Conservation (phyloP, 2,329 filamentous ascomycete genomes). For the Cephalotrichum gorgonifer region DNA sequence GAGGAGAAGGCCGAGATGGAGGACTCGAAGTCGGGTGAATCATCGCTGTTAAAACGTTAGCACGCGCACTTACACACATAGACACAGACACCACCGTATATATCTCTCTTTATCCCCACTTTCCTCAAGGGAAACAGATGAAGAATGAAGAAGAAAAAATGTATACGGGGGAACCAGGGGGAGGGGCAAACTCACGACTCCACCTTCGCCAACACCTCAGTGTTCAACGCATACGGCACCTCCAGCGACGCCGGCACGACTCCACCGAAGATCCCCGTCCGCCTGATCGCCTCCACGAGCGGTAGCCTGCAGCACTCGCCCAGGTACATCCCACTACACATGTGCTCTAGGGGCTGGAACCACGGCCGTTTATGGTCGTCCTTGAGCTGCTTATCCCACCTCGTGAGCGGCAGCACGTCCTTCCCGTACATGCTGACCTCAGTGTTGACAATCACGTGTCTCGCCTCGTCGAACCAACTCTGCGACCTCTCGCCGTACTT, state of each 20-base stretch:
- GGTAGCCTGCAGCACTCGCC: constrained; percentile 53
- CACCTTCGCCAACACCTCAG: constrained; percentile 47
- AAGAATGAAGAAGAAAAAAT: background rate
- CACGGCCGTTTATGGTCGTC: constrained; percentile 42
- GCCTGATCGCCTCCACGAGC: constrained; percentile 47
- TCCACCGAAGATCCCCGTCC: constrained; percentile 44
- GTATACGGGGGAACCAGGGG: background rate
- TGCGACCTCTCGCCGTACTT: constrained; percentile 48
- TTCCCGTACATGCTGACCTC: constrained; percentile 58
- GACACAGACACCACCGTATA: background rate
- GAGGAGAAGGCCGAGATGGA: constrained; percentile 38
- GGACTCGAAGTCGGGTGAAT: constrained; percentile 26
- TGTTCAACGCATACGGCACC: constrained; percentile 46
- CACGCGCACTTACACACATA: background rate
- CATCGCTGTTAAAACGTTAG: constrained; percentile 26
- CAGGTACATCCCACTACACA: constrained; percentile 56
- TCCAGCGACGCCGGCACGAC: constrained; percentile 42
- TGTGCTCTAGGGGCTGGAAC: constrained; percentile 52
- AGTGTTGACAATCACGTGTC: constrained; percentile 56
- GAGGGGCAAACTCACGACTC: constrained; percentile 35
- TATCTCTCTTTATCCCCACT: constrained; percentile 13
- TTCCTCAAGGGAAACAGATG: too few species aligned
- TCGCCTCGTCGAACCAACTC: constrained; percentile 46
- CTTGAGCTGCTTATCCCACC: constrained; percentile 48
- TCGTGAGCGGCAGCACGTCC: constrained; percentile 46